Base-by-base conservation (phyloP, 164 flowering plant genomes). In the Macadamia tetraphylla region DNA sequence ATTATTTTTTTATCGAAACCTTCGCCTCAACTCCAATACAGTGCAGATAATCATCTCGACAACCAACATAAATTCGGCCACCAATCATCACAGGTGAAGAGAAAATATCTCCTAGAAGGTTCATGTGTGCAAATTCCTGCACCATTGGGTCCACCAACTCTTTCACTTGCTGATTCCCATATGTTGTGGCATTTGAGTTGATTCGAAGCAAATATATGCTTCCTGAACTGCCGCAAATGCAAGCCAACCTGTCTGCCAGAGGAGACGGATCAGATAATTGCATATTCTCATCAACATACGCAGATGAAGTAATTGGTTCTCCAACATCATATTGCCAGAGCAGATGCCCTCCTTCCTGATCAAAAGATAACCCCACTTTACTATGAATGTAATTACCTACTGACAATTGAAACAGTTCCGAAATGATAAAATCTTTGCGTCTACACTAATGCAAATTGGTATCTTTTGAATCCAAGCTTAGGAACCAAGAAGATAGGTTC, bases 11-110 rank as follows among this genome's bases (percentile, higher is more conserved):
- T 12, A 23, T n/a, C 53, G 56, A 29, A 64, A 58, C 52, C 60
- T 59, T 29, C 9, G 18, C 69, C 53, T 52, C 61, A 14, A 78
- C 74, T 17, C 55, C 70, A 58, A 90, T 64, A 69, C 98, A 89
- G 70, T 83, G 82, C 63, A 91, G 71, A 76, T 79, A 75, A 75
- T 94, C 93, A 78, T 94, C 97, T 71, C 97, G 81, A 76, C 96
- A 88, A 70, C 98, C 97, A 61, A 91, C 91, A 80, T 85, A 94
- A 75, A 91, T 81, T 67, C 81, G 75, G 31, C 96, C 96, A 63
- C 90, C 88, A 74, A 91, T 81, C 98, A 94, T 92, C 69, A 94
- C 84, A 2, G 95, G 95, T 17, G 97, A 88, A 58, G 96, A 91
- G 71, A 91, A 90, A 63, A 91, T 75, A 29, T 90, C 91, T 63